A percentile compares a stretch with the other conserved stretches of the same genome.
Evolutionary conservation across 352 stramenopile genomes (phyloP).

Genomic region (Ophiocytium majus): DNA sequence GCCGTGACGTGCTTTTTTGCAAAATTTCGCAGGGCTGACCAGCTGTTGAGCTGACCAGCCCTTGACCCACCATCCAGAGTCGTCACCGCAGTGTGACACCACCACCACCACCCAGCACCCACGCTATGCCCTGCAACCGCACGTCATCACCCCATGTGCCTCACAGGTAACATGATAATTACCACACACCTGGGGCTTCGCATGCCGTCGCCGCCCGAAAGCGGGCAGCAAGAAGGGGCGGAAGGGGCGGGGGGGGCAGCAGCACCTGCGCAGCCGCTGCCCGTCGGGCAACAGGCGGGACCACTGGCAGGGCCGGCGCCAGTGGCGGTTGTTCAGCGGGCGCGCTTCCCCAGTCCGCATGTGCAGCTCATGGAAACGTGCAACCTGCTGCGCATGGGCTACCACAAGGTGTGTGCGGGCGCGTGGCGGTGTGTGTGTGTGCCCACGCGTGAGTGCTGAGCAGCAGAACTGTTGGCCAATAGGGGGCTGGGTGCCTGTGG

Average conservation of each 20-base stretch:
- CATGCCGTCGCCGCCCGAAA: neutral
- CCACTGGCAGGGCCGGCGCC: neutral
- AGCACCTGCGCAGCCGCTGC: neutral
- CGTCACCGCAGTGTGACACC: no score
- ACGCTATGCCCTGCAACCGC: no score
- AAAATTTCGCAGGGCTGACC: no score
- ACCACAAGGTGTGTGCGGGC: constrained; percentile 14
- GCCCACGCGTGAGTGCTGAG: no score
- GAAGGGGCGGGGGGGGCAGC: neutral
- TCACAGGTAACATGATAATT: constrained; percentile 17
- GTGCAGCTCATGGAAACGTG: constrained; percentile 14
- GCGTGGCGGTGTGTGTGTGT: no score
- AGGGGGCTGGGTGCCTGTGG: no score
- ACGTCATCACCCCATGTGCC: neutral
- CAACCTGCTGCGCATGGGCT: constrained; percentile 11
- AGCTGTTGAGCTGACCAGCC: no score
- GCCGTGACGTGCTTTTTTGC: no score
- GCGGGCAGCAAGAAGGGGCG: neutral
- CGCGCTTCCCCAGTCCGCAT: neutral
- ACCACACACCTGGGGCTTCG: constrained; percentile 1
- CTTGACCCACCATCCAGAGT: no score
- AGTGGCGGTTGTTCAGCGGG: neutral
- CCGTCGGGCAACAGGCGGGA: neutral
- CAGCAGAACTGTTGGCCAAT: no score
- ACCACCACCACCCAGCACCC: no score